Conservation (phyloP, 2,329 filamentous ascomycete genomes). For the Diaporthe sp. region DNA sequence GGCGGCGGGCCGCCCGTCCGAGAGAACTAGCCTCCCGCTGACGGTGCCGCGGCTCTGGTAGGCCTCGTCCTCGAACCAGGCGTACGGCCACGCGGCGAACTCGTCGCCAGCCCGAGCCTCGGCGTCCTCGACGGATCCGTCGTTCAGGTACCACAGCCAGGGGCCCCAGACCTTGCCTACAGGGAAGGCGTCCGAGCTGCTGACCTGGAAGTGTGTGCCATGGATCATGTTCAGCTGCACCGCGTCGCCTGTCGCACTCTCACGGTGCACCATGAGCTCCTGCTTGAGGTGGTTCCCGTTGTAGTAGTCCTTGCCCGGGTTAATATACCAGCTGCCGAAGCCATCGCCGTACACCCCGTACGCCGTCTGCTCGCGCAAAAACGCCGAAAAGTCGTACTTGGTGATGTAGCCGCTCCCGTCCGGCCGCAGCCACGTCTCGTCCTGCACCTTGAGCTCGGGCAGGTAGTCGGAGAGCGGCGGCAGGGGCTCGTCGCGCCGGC, state of each 20-base stretch:
- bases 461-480: constrained; percentile 58
- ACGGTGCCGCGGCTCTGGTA: constrained; percentile 63
- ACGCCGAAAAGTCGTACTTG: constrained; percentile 59
- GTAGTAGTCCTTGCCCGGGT: constrained; percentile 63
- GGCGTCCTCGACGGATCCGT: constrained; percentile 58
- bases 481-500: constrained; percentile 57
- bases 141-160: constrained; percentile 60
- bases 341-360: constrained; percentile 63
- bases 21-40: constrained; percentile 56
- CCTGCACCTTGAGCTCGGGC: constrained; percentile 61
- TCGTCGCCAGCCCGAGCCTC: constrained; percentile 53
- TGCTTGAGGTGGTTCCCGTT: constrained; percentile 66
- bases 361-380: constrained; percentile 54
- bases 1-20: constrained; percentile 60
- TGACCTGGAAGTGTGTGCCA: constrained; percentile 60
- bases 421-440: constrained; percentile 63
- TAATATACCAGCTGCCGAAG: constrained; percentile 64
- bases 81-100: constrained; percentile 59
- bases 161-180: constrained; percentile 57
- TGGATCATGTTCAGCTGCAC: constrained; percentile 68
- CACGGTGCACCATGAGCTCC: constrained; percentile 64
- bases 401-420: constrained; percentile 62
- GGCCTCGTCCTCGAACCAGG: constrained; percentile 58
- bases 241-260: constrained; percentile 61
- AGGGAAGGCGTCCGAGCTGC: constrained; percentile 50